Conservation (phyloP, 2,329 filamentous ascomycete species). For the Geosmithia putterillii region DNA sequence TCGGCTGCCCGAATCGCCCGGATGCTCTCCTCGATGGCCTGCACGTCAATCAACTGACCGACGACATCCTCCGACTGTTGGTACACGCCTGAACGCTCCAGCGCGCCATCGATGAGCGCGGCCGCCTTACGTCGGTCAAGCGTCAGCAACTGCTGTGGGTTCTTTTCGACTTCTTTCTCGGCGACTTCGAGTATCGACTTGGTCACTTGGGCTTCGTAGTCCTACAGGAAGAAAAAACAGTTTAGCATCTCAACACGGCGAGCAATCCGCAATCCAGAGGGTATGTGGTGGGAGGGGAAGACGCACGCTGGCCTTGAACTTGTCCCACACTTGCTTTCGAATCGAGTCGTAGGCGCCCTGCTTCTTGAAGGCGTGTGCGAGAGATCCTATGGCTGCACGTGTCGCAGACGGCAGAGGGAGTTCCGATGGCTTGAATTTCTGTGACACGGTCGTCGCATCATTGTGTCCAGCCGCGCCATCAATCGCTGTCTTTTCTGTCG, state of each 20-base stretch:
- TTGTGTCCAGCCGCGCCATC: background rate
- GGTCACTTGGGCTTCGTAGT: constrained; percentile 56
- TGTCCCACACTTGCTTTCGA: constrained; percentile 65
- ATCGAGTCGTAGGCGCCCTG: constrained; percentile 72
- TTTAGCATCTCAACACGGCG: constrained; percentile 1
- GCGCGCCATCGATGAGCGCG: constrained; percentile 64
- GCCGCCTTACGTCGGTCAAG: constrained; percentile 64
- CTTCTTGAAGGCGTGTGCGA: constrained; percentile 76
- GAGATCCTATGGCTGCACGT: constrained; percentile 57
- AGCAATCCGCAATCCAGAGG: background rate
- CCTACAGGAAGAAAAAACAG: constrained; percentile 28
- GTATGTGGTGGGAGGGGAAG: background rate
- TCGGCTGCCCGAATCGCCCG: constrained; percentile 55
- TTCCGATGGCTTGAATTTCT: constrained; percentile 61
- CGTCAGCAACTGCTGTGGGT: constrained; percentile 57
- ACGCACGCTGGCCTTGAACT: constrained; percentile 57
- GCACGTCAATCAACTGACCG: constrained; percentile 53
- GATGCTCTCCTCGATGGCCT: constrained; percentile 56
- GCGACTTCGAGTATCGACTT: constrained; percentile 57
- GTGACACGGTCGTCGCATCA: constrained; percentile 5
- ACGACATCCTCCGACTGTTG: constrained; percentile 57
- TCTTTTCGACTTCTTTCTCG: constrained; percentile 62
- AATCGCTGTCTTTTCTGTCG: background rate
- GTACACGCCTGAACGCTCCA: constrained; percentile 67
- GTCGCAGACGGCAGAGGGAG: constrained; percentile 64